These are phyloP conservation scores for Aspergillus pseudoterreus DNA, from an alignment of 2,329 filamentous ascomycete genomes.

Conservation along the genomic window DNA sequence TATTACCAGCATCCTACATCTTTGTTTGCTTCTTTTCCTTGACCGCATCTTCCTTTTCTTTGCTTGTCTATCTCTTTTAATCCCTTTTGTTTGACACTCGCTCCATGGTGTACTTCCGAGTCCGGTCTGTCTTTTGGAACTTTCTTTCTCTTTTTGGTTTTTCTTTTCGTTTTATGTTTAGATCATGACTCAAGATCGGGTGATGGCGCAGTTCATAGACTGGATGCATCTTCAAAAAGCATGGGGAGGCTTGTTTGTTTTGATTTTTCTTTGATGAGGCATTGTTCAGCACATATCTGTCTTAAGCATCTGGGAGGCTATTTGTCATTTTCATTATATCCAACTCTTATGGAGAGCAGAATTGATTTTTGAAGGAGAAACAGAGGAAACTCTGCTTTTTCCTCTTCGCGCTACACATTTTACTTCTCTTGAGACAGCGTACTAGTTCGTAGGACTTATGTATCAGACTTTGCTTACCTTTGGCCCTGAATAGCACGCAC, in stretches of 20 bases:
- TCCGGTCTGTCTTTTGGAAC: not conserved
- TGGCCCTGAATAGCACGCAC: no score
- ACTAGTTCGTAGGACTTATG: no score
- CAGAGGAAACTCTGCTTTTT: not conserved
- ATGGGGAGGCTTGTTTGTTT: slow-evolving; percentile 20
- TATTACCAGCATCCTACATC: not conserved
- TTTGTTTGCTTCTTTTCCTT: slow-evolving; percentile 4
- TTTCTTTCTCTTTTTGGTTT: slow-evolving; percentile 7
- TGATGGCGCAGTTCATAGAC: slow-evolving; percentile 34
- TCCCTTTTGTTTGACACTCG: slow-evolving; percentile 3
- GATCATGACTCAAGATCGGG: slow-evolving; percentile 23
- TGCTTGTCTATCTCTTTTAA: slow-evolving; percentile 14
- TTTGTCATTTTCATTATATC: slow-evolving; percentile 19
- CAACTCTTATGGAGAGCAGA: slow-evolving; percentile 10
- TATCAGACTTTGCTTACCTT: no score
- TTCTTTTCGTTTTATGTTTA: slow-evolving; percentile 12
- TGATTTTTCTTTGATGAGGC: slow-evolving; percentile 19
- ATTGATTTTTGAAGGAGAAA: slow-evolving; percentile 3
- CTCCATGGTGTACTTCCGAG: not conserved
- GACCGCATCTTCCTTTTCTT: slow-evolving; percentile 16
- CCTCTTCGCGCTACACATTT: not conserved
- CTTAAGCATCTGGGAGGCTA: slow-evolving; percentile 35
- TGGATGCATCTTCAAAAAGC: slow-evolving; percentile 32
- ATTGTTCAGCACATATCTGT: slow-evolving; percentile 27
- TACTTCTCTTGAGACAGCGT: not conserved